Base-by-base conservation (phyloP, 1,284 basidiomycete species). In the Hortiboletus rubellus region DNA sequence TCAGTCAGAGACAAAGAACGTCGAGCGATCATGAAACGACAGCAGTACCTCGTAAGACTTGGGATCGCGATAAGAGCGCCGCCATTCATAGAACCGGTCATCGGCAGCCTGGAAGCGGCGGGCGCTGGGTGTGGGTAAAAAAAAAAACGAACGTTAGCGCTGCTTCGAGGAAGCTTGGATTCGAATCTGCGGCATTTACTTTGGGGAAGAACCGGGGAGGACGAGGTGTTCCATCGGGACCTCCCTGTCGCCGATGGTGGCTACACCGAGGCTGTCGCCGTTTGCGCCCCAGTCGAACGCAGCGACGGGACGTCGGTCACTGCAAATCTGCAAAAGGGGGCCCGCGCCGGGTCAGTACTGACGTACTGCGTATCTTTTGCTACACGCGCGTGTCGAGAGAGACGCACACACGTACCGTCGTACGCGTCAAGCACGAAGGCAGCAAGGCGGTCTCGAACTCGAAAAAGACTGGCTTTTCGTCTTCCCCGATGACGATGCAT, bases 401-500 rank as follows among this genome's bases (percentile, higher is more conserved):
- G 22, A 22, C 2, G 3, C 34, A 31, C 43, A 52, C 46, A 72
- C 78, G 68, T 64, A 85, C 85, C 68, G 79, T 84, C 31, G 85
- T 87, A 49, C 63, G 73, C 63, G 68, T 70, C 73, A 56, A 72
- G 63, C 61, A 67, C 70, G 66, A 60, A 59, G 65, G 61, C 55
- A 58, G 54, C 50, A 52, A 59, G 33, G 65, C 73, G 3, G 87
- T 89, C 67, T 85, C 83, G 70, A 90, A 88, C 63, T 80, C 82
- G 67, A 83, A 83, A 73, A 82, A 86, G 65, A 87, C 72, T 3
- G 82, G 82, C 61, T 73, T 78, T 37, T 74, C 76, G 69, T 85
- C 82, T 65, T 84, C 80, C 41, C 86, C 86, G 59, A 89, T 87
- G 75, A 89, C 75, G 59, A 85, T 79, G 69, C 83, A 87, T 56